phyloP scores from a whole-genome alignment of 306 rosid genomes.

The Vachellia pachyceras region DNA sequence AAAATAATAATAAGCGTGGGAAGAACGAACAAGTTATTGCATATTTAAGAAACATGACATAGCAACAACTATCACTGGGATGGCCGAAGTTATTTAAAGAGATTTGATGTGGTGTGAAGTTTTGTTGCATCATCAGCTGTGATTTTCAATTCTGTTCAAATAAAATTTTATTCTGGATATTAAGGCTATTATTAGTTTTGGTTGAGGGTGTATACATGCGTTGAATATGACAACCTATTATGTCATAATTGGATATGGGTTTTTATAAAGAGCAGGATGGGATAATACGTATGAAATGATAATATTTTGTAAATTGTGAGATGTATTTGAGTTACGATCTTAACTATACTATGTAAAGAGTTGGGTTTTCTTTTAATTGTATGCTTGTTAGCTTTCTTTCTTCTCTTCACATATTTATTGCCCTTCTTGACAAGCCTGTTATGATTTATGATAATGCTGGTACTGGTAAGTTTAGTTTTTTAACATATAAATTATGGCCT shows the following conservation, averaged over 20 bases:
- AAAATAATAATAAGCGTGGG: not conserved
- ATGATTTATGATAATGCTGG: constrained; percentile 10
- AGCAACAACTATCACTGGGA: constrained; percentile 6
- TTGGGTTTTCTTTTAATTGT: not conserved
- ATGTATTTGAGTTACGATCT: constrained; percentile 22
- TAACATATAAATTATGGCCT: too few species aligned
- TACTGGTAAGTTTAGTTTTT: constrained; percentile 10
- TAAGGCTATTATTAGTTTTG: constrained; percentile 1
- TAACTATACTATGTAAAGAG: not conserved
- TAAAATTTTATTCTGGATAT: not conserved
- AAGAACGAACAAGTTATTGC: not conserved
- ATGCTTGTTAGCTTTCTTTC: not conserved
- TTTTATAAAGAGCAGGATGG: constrained; percentile 24
- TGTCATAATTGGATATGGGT: constrained; percentile 27
- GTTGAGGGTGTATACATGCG: constrained; percentile 10
- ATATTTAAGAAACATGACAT: not conserved
- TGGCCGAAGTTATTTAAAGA: constrained; percentile 15
- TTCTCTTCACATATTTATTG: not conserved
- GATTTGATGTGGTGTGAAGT: constrained; percentile 13
- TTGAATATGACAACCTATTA: constrained; percentile 25
- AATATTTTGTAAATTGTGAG: not conserved
- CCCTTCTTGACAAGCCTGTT: constrained; percentile 30
- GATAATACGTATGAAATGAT: constrained; percentile 14
- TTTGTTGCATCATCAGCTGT: constrained; percentile 22
- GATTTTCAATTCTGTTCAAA: not conserved